phyloP scores from a whole-genome alignment of 2,329 filamentous ascomycete genomes.

The Pezicula neosporulosa region DNA sequence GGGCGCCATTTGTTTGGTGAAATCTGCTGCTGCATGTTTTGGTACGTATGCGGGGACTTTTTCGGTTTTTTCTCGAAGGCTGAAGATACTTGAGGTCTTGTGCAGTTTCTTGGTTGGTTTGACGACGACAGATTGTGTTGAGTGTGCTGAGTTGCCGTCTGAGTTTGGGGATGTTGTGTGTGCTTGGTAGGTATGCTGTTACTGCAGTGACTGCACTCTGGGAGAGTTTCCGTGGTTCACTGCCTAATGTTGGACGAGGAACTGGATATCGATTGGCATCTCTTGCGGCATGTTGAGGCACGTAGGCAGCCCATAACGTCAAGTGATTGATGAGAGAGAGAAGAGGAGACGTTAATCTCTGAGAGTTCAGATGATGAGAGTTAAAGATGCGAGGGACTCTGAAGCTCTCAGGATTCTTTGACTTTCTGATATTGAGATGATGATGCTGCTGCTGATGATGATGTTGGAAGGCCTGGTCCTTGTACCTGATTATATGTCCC shows the following conservation, averaged over 20 bases:
- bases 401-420: too few species aligned
- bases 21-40: slow-evolving; percentile 12
- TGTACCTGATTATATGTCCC: too few species aligned
- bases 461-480: too few species aligned
- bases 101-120: not conserved
- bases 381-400: too few species aligned
- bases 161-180: not conserved
- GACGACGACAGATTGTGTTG: not conserved
- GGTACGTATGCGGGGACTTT: slow-evolving; percentile 8
- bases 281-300: not conserved
- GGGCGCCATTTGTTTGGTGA: slow-evolving; percentile 1
- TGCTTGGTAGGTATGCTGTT: not conserved
- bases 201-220: not conserved
- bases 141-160: not conserved
- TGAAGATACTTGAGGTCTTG: not conserved
- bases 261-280: not conserved
- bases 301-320: not conserved
- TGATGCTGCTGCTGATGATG: too few species aligned
- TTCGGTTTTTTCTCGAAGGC: not conserved
- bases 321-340: not conserved
- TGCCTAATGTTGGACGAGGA: not conserved
- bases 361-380: too few species aligned
- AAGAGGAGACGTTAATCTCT: too few species aligned
- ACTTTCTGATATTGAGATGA: too few species aligned
- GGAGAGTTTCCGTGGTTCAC: not conserved